phyloP scores from a whole-genome alignment of 1,284 basidiomycete species.

The Puccinia sorghi region DNA sequence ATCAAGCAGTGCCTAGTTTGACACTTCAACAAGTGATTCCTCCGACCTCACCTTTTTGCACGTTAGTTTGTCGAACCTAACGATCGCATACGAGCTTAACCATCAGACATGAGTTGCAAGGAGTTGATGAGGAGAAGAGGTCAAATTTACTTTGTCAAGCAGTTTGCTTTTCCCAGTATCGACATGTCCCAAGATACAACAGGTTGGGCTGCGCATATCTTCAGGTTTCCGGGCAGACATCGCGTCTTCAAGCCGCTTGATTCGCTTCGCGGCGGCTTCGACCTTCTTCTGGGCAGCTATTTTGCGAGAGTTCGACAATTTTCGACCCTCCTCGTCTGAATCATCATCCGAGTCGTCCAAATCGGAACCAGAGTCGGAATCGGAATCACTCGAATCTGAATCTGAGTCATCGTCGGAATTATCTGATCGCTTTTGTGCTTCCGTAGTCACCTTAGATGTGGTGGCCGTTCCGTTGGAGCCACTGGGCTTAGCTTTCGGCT shows the following conservation, averaged over 20 bases:
- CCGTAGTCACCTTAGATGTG: not conserved
- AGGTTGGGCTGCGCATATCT: constrained; percentile 91
- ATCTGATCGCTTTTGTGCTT: constrained; percentile 51
- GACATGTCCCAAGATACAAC: constrained; percentile 99
- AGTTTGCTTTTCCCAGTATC: constrained; percentile 99
- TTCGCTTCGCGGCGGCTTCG: constrained; percentile 76
- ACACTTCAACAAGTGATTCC: too few species aligned
- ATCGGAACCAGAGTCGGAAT: constrained; percentile 59
- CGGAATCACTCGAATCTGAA: constrained; percentile 59
- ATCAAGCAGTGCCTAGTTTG: too few species aligned
- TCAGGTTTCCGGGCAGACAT: constrained; percentile 84
- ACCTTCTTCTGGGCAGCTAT: constrained; percentile 76
- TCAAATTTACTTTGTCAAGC: constrained; percentile 78
- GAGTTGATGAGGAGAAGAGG: not conserved
- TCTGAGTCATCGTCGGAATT: constrained; percentile 57
- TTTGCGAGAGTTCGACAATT: constrained; percentile 60
- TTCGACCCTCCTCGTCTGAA: constrained; percentile 62
- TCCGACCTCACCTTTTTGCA: constrained; percentile 98
- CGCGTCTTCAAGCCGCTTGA: constrained; percentile 81
- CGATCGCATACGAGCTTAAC: not conserved
- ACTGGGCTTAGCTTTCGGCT: constrained; percentile 54
- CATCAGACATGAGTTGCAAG: not conserved
- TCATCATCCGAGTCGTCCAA: constrained; percentile 64
- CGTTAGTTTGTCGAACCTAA: constrained; percentile 96
- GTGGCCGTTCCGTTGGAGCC: constrained; percentile 4